Conservation (phyloP, 148 eudicot species). For the Amaranthus cruentus region DNA sequence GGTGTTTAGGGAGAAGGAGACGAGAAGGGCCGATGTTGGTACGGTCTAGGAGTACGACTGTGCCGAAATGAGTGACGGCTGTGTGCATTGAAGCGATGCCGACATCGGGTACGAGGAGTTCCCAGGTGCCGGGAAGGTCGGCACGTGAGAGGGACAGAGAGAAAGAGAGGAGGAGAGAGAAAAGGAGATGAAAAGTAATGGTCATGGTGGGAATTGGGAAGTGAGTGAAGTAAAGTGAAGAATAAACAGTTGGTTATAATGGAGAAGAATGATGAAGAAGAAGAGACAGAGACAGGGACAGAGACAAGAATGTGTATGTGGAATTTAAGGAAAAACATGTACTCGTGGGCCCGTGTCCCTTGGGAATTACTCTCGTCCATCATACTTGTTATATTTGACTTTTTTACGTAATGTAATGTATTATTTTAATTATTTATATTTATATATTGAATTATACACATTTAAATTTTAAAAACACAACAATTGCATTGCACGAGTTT, state of each 20-base stretch:
- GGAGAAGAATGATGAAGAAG: not conserved
- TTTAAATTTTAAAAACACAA: no score
- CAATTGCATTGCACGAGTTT: no score
- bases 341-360: no score
- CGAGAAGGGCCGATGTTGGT: conserved; percentile 68
- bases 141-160: conserved; percentile 19
- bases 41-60: conserved; percentile 84
- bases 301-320: not conserved
- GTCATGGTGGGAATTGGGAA: not conserved
- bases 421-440: no score
- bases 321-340: not conserved
- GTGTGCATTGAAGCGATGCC: conserved; percentile 97
- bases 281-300: not conserved
- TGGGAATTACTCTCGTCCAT: no score
- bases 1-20: conserved; percentile 36
- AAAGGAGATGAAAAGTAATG: no score
- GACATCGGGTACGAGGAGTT: conserved; percentile 60
- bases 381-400: no score
- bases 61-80: conserved; percentile 69
- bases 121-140: conserved; percentile 84
- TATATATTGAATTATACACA: no score
- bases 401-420: no score
- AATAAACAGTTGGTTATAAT: not conserved
- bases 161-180: not conserved
- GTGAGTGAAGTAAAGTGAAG: not conserved